Percentiles rank a stretch among this genome's conserved stretches.
phyloP scores from a whole-genome alignment of 768 basidiomycete genomes.

The Mycena vitilis region DNA sequence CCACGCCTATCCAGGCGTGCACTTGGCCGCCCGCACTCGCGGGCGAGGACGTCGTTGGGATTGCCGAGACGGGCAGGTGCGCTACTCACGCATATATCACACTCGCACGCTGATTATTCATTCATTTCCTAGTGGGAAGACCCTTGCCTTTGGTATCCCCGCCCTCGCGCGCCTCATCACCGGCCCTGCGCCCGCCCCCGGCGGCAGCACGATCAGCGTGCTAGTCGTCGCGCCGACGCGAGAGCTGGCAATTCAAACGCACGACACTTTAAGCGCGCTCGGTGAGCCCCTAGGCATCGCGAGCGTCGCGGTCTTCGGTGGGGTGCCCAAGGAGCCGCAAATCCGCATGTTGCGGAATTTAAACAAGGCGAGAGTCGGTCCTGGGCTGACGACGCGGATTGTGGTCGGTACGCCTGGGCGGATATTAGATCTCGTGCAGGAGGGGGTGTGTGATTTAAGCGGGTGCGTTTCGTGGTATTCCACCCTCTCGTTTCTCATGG shows the following conservation, averaged over 20 bases:
- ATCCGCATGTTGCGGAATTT: constrained; percentile 71
- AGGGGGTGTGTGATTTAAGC: constrained; percentile 86
- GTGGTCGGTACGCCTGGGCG: constrained; percentile 97
- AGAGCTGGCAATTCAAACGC: constrained; percentile 95
- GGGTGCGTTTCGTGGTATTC: constrained; percentile 56
- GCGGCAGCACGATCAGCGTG: constrained; percentile 60
- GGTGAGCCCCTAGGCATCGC: constrained; percentile 81
- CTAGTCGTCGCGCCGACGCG: constrained; percentile 95
- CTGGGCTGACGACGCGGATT: constrained; percentile 65
- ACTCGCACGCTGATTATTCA: constrained; percentile 2
- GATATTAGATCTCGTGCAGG: constrained; percentile 90
- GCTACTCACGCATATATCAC: constrained; percentile 26
- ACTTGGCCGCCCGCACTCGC: constrained; percentile 91
- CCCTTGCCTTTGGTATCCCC: constrained; percentile 94
- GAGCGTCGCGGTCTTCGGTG: constrained; percentile 93
- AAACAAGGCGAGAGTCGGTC: constrained; percentile 58
- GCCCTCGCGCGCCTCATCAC: constrained; percentile 77
- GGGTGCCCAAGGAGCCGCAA: constrained; percentile 92
- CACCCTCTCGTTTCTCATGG: constrained; percentile 17
- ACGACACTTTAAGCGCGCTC: constrained; percentile 80
- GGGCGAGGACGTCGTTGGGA: constrained; percentile 91
- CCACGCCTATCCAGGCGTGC: constrained; percentile 96
- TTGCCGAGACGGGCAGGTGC: constrained; percentile 94
- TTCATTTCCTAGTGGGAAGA: constrained; percentile 80
- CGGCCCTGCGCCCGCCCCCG: constrained; percentile 44